Conservation (phyloP, 2,329 filamentous ascomycete species). For the Hypoxylon sp. region DNA sequence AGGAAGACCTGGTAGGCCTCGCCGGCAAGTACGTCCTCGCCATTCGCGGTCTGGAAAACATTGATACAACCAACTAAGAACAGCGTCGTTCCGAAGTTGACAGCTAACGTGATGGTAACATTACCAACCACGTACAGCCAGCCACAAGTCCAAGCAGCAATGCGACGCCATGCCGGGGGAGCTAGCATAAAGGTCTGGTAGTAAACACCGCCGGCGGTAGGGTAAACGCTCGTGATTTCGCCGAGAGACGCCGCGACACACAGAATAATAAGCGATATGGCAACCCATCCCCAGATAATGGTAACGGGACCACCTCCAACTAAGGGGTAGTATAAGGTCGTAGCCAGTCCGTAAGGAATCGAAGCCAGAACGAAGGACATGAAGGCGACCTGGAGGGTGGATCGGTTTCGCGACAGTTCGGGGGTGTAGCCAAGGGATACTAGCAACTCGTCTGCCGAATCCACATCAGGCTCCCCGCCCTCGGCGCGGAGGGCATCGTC, state of each 20-base stretch:
- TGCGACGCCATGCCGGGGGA: slow-evolving; percentile 67
- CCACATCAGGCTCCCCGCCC: slow-evolving; percentile 51
- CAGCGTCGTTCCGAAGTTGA: slow-evolving; percentile 82
- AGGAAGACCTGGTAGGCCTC: slow-evolving; percentile 75
- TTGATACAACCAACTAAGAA: slow-evolving; percentile 68
- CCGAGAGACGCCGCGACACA: slow-evolving; percentile 77
- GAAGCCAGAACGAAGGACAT: slow-evolving; percentile 82
- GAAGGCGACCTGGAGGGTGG: slow-evolving; percentile 76
- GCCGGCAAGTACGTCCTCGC: slow-evolving; percentile 58
- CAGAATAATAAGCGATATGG: slow-evolving; percentile 75
- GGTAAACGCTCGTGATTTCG: slow-evolving; percentile 81
- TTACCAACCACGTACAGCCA: slow-evolving; percentile 84
- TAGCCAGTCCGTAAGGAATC: slow-evolving; percentile 79
- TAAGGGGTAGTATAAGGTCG: slow-evolving; percentile 75
- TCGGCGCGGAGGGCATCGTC: slow-evolving; percentile 30
- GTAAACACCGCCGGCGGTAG: slow-evolving; percentile 82
- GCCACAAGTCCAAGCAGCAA: slow-evolving; percentile 77
- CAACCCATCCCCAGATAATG: slow-evolving; percentile 79
- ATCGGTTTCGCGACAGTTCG: slow-evolving; percentile 72
- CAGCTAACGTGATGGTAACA: slow-evolving; percentile 84
- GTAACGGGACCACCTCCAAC: slow-evolving; percentile 74
- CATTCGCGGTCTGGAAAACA: slow-evolving; percentile 62
- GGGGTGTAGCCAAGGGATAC: slow-evolving; percentile 74
- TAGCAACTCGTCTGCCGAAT: slow-evolving; percentile 71
- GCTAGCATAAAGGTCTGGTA: slow-evolving; percentile 83